Base-by-base conservation (phyloP, 2,329 filamentous ascomycete species). In the Xylaria sp. region DNA sequence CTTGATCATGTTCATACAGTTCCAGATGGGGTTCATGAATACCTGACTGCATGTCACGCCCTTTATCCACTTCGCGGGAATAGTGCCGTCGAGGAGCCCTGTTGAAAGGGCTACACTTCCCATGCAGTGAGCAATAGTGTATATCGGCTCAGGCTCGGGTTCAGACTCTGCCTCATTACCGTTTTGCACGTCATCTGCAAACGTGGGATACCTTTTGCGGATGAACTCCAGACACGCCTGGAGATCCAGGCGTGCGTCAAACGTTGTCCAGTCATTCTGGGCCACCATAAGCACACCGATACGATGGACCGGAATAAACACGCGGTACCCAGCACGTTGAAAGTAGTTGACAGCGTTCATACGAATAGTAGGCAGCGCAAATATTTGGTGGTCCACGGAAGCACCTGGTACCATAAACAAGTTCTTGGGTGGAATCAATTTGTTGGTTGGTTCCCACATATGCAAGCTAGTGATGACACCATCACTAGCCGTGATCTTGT, bases 331-430 rank as follows among this genome's bases (percentile, higher is more conserved):
- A 0, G 82, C 83, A 1, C 81, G 77, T 2, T 80, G 84, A 71
- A 89, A 85, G 75, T 88, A 88, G 70, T 89, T 86, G 64, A 89
- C 81, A 0, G 85, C 80, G 71, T 89, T 89, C 65, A 82, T 83
- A n/a, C 81, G 79, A 57, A 89, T 87, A 2, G 87, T 89, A 1
- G 87, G 86, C 28, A 88, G 78, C 0, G 87, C 82, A 65, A 80
- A 89, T 56, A 89, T 87, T 65, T 86, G 83, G 67, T 89, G 84
- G 71, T 89, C 84, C 0, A 89, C 87, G 1, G 84, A 79, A 0
- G 86, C 86, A 19, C 87, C 87, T 0, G 87, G 86, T 46, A 89
- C 79, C 79, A 89, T 82, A 63, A 89, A 81, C 5, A 89, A 75
- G 63, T 84, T 84, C 69, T 79, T 79, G 8, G 78, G 73, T 17